Evolutionary conservation across 192 early-diverging fungal species (phyloP).

Genomic region (Gonapodya prolifera): DNA sequence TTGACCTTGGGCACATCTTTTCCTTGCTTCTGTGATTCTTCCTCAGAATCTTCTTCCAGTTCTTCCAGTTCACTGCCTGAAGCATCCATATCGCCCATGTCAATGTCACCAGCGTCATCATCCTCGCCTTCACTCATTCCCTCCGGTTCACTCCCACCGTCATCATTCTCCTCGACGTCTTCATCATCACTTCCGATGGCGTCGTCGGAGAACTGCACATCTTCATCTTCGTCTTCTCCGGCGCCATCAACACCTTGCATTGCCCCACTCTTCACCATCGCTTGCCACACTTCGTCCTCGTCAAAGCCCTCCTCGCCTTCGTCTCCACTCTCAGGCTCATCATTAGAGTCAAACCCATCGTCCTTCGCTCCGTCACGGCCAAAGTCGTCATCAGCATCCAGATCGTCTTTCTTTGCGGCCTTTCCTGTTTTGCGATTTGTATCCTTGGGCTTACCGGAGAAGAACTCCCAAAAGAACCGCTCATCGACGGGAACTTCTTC

Average conservation of each 20-base stretch:
- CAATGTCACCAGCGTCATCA: conserved; percentile 11
- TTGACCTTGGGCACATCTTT: conserved; percentile 13
- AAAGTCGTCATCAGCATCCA: conserved; percentile 32
- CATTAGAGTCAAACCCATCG: conserved; percentile 23
- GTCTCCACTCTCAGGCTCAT: conserved; percentile 15
- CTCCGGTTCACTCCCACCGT: conserved; percentile 11
- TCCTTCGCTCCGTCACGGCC: conserved; percentile 10
- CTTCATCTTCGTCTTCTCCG: conserved; percentile 23
- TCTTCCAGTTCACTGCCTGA: conserved; percentile 15
- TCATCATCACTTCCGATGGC: conserved; percentile 13
- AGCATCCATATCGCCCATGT: conserved; percentile 12
- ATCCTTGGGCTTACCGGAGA: conserved; percentile 37
- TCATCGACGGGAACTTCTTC: conserved; percentile 63
- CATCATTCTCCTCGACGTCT: conserved; percentile 13
- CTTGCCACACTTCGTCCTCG: conserved; percentile 83
- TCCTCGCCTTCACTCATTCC: conserved; percentile 17
- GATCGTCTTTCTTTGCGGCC: conserved; percentile 21
- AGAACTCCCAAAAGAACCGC: conserved; percentile 70
- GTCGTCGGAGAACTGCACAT: conserved; percentile 13
- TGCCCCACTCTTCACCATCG: conserved; percentile 53
- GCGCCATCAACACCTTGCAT: conserved; percentile 12
- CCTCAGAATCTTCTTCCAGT: conserved; percentile 7
- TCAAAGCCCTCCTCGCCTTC: conserved; percentile 32
- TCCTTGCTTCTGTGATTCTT: background rate
- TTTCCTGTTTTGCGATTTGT: conserved; percentile 20